A percentile compares a stretch with the other conserved stretches of the same genome.
Conservation (phyloP, 352 stramenopile genomes). For the Labyrinthula sp. region DNA sequence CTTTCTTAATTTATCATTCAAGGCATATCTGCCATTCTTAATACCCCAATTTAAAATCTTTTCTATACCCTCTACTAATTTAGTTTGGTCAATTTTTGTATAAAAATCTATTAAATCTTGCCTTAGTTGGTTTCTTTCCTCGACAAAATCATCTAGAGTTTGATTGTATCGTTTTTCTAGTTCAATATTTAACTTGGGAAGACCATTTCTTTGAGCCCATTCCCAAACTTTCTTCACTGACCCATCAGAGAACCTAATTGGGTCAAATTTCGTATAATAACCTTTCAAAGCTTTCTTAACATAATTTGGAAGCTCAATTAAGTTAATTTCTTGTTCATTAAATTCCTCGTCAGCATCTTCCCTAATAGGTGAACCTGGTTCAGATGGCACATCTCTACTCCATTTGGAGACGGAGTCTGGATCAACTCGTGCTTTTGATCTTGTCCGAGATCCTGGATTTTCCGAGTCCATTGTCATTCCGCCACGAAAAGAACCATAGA, state of each 20-base stretch:
- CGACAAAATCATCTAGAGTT: slow-evolving; percentile 14
- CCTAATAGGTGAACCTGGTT: slow-evolving; percentile 6
- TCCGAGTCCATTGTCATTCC: slow-evolving; percentile 23
- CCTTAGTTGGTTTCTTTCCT: slow-evolving; percentile 14
- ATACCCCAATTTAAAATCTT: slow-evolving; percentile 20
- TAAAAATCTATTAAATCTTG: slow-evolving; percentile 22
- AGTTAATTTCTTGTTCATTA: not conserved
- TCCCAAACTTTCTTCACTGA: slow-evolving; percentile 9
- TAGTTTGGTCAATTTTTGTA: slow-evolving; percentile 7
- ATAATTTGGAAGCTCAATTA: slow-evolving; percentile 5
- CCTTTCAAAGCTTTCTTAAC: slow-evolving; percentile 8
- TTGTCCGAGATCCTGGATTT: not conserved
- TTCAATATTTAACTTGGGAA: slow-evolving; percentile 6
- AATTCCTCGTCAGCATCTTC: slow-evolving; percentile 3
- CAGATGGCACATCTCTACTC: not conserved
- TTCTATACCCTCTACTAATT: slow-evolving; percentile 12
- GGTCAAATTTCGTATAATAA: slow-evolving; percentile 27
- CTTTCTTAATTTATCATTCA: slow-evolving; percentile 14
- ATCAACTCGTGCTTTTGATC: not conserved
- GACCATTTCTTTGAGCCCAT: slow-evolving; percentile 13
- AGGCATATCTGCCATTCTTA: slow-evolving; percentile 10
- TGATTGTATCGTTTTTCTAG: slow-evolving; percentile 22
- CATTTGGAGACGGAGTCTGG: not conserved
- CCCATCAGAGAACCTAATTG: slow-evolving; percentile 9
- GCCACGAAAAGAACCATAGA: too few species aligned